Evolutionary conservation across 2,329 filamentous ascomycete genomes (phyloP).

Genomic region (Colletotrichum camelliae): DNA sequence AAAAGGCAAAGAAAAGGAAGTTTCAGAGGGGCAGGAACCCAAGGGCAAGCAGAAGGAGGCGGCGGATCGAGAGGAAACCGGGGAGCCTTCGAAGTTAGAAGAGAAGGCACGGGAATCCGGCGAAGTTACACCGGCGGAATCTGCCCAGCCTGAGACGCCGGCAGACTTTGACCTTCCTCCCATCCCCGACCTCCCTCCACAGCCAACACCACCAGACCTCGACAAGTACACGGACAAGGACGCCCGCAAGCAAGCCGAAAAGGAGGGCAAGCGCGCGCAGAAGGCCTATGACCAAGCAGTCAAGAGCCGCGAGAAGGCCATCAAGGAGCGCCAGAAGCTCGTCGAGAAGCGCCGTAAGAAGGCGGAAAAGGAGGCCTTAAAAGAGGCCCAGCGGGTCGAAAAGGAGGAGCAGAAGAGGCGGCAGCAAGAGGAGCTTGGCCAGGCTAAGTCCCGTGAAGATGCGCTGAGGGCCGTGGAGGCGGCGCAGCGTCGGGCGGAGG

Average conservation of each 20-base stretch:
- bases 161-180: conserved; percentile 38
- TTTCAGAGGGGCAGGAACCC: background rate
- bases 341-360: conserved; percentile 59
- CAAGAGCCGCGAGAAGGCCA: conserved; percentile 68
- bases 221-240: conserved; percentile 67
- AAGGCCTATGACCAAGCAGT: conserved; percentile 71
- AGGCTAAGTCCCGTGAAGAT: conserved; percentile 35
- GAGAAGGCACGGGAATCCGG: too few species aligned
- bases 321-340: conserved; percentile 68
- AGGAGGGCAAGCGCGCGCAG: conserved; percentile 65
- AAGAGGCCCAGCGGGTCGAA: conserved; percentile 34
- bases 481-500: conserved; percentile 16
- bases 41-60: conserved; percentile 10
- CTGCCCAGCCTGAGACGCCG: background rate
- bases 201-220: conserved; percentile 62
- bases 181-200: conserved; percentile 56
- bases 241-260: conserved; percentile 71
- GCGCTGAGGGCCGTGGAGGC: conserved; percentile 1
- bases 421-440: conserved; percentile 30
- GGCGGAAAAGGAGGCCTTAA: conserved; percentile 44
- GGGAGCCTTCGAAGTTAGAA: background rate
- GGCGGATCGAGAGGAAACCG: background rate
- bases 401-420: conserved; percentile 34
- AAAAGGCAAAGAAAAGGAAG: background rate
- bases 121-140: background rate